Base-by-base conservation (phyloP, 768 basidiomycete species). In the Termitomyces sp. region DNA sequence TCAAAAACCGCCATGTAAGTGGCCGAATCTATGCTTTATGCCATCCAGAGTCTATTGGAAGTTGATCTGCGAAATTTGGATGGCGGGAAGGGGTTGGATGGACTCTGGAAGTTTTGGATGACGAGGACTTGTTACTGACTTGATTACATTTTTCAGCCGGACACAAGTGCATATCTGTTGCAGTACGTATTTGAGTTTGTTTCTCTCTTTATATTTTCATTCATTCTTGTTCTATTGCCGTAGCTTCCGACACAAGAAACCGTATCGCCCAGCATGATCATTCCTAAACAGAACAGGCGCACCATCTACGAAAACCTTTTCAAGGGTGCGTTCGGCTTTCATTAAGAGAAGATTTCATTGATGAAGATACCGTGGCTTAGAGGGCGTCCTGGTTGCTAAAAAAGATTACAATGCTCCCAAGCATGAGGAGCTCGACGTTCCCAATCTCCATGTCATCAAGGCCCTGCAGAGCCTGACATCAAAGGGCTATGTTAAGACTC, bases 271-370 rank as follows among this genome's bases (percentile, higher is more conserved):
- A 91, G 75, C 80, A 99, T 99, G 96, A 89, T 99, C 70, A 98
- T 99, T 76, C 83, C 92, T 73, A 99, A 99, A 84, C 74, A 90
- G 78, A 92, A 98, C 86, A 85, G 90, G 80, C 92, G 93, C 73
- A 77, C 84, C 75, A 98, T 99, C 84, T 99, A 97, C 84, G 96
- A 99, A 81, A 91, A 91, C 84, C 95, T 99, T 85, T 99, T 99
- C 92, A 97, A 97, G 82, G 95, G 94, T 95, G 67, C 67, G 89
- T 78, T 18, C 20, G 18, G 36, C 24, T 15, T 33, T 18, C 49
- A 20, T 32, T 42, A 36, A 7, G 42, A 28, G 46, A 50, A 48
- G 50, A 18, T 28, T 6, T 33, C 0, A 38, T 57, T 60, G 40
- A 62, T 22, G 20, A 6, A 46, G 11, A 38, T 28, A 40, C 63